Percentiles rank a stretch among this genome's conserved stretches.
Conservation (phyloP, 257 asterid genomes). For the Nicotiana otophora region DNA sequence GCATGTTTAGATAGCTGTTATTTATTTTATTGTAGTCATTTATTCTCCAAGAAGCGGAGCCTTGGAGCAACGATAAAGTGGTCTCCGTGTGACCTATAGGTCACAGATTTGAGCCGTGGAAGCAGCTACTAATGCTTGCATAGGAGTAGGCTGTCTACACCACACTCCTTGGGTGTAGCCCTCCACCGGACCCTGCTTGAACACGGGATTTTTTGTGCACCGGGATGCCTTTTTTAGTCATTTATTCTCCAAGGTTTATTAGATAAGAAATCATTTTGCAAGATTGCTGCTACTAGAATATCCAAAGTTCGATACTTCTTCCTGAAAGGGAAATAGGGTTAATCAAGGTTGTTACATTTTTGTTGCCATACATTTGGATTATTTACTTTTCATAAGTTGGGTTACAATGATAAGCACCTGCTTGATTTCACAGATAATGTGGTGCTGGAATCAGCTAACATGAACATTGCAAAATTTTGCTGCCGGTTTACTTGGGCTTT, state of each 20-base stretch:
- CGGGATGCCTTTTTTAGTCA: too few relatives aligned
- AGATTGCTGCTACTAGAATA: not conserved
- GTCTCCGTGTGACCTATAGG: too few relatives aligned
- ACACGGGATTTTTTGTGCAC: too few relatives aligned
- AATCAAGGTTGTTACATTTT: not conserved
- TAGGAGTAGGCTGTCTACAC: too few relatives aligned
- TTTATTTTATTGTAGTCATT: not conserved
- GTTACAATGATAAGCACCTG: not conserved
- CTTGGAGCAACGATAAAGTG: too few relatives aligned
- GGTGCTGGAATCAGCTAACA: not conserved
- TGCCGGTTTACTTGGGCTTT: slow-evolving; percentile 9
- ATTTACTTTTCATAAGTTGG: not conserved
- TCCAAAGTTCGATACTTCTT: not conserved
- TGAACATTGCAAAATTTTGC: not conserved
- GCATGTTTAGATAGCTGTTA: not conserved
- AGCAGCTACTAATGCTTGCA: too few relatives aligned
- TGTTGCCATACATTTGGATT: slow-evolving; percentile 4
- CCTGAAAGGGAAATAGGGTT: not conserved
- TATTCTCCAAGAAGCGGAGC: too few relatives aligned
- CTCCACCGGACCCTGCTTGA: too few relatives aligned
- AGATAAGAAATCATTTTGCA: not conserved
- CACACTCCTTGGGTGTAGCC: too few relatives aligned
- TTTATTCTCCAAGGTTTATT: not conserved
- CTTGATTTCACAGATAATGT: not conserved
- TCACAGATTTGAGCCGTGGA: too few relatives aligned